Evolutionary conservation across 352 stramenopile genomes (phyloP).

Genomic region (Globisporangium echinulatum): DNA sequence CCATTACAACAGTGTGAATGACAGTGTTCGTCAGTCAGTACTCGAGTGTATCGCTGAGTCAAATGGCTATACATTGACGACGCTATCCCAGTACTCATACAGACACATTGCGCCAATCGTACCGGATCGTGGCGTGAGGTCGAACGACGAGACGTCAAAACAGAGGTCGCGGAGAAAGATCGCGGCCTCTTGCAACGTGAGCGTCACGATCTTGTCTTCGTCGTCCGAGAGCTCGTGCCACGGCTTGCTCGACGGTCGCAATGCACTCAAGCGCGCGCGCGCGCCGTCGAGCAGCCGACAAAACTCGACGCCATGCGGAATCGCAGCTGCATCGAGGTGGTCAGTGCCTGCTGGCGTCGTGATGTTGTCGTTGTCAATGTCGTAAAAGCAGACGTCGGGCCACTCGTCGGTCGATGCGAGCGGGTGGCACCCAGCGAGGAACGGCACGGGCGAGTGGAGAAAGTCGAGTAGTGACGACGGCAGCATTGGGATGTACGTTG

Average conservation of each 20-base stretch:
- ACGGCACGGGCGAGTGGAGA: conserved; percentile 78
- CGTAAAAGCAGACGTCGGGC: conserved; percentile 78
- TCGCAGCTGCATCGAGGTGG: conserved; percentile 37
- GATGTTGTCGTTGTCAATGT: conserved; percentile 63
- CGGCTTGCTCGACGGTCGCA: conserved; percentile 41
- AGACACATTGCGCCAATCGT: background rate
- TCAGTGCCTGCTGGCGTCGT: conserved; percentile 31
- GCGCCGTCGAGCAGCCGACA: conserved; percentile 50
- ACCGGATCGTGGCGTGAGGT: conserved; percentile 42
- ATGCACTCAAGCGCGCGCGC: conserved; percentile 32
- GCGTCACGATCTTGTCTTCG: conserved; percentile 69
- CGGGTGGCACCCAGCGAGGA: conserved; percentile 62
- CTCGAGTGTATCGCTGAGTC: too few species aligned
- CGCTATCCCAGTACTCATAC: background rate
- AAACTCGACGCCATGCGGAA: conserved; percentile 59
- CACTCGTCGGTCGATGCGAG: conserved; percentile 64
- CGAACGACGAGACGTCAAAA: conserved; percentile 57
- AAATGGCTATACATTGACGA: too few species aligned
- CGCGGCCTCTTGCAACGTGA: conserved; percentile 63
- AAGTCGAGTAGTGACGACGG: conserved; percentile 70
- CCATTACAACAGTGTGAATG: too few species aligned
- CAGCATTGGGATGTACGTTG: conserved; percentile 80
- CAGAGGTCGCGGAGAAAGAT: conserved; percentile 68
- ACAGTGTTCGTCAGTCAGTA: too few species aligned
- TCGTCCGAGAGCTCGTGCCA: conserved; percentile 79